Evolutionary conservation across 805 yeast genomes (phyloP), one percentile per base, ranked within the genome.

Genomic region (Limtongia smithiae): DNA sequence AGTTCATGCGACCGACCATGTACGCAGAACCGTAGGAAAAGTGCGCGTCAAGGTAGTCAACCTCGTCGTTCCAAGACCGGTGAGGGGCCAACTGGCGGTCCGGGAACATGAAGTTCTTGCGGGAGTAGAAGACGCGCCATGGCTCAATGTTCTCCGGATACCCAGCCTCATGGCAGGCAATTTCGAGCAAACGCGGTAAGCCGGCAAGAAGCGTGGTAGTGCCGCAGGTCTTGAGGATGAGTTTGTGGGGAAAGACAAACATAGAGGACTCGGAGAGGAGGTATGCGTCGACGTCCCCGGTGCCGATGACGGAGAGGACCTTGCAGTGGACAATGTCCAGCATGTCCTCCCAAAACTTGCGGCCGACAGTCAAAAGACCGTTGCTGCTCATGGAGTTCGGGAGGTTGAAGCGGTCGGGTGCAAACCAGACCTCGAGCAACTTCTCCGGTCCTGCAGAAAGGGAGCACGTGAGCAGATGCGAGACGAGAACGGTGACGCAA

Each of bases 71-170:
- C 98, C 98, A 91, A 61, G 80, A 81, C 50, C 77, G 77, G 67
- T 91, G 97, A 43, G 94, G 82, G 50, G 80, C 79, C 40, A 76
- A 72, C 70, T 91, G 98, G 62, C 76, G 81, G 36, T 81, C 80
- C 8, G 97, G 98, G 67, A 89, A 91, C 91, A 91, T 82, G 68
- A 90, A 90, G 32, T 88, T 78, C 66, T 96, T 80, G 66, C 97
- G 79, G 3, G 97, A 88, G 68, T 93, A 91, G 62, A 91, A 89
- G 4, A 88, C 81, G 59, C 83, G 78, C 68, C 75, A 77, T 28
- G 87, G 80, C 48, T 61, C 61, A 14, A 57, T 53, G 18, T 58
- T 54, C 22, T 56, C 61, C 51, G 58, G 73, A 64, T 47, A 71
- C 45, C 79, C 80, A 69, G 52, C 66, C 48, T 71, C 71, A 4